These are phyloP conservation scores for Panicum hallii DNA, from an alignment of 202 grass and related monocot genomes.

Conservation along the genomic window DNA sequence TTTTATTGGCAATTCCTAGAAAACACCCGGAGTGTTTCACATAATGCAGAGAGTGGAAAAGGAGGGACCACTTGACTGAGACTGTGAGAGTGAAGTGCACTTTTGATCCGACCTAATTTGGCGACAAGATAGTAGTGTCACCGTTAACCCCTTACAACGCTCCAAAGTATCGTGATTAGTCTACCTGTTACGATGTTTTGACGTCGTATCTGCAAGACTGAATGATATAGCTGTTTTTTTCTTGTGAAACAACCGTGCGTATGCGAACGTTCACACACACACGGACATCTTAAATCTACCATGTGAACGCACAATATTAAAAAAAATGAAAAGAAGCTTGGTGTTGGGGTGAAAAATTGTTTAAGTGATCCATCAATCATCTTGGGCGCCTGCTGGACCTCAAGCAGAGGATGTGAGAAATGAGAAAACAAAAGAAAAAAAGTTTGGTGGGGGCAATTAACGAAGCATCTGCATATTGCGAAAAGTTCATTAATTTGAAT, in stretches of 20 bases:
- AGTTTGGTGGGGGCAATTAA: neutral
- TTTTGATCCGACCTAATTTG: constrained; percentile 28
- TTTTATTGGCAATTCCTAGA: neutral
- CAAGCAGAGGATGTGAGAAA: neutral
- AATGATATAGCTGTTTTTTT: neutral
- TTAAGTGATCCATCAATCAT: neutral
- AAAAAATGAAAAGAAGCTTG: neutral
- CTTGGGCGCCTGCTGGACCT: neutral
- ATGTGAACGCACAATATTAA: too few relatives aligned
- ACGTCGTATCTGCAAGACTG: neutral
- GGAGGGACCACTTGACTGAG: neutral
- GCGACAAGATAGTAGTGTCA: neutral
- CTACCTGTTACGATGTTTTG: neutral
- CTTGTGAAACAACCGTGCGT: too few relatives aligned
- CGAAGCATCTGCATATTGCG: neutral
- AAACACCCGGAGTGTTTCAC: neutral
- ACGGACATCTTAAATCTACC: too few relatives aligned
- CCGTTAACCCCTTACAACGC: neutral
- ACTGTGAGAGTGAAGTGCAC: constrained; percentile 1
- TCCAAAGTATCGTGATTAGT: neutral
- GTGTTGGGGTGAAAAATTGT: neutral
- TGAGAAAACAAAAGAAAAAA: neutral
- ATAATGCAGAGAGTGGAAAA: neutral
- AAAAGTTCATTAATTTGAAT: neutral
- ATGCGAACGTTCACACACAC: too few relatives aligned